Base-by-base conservation (phyloP, 805 yeast species). In the Saccharomycopsis amapae region DNA sequence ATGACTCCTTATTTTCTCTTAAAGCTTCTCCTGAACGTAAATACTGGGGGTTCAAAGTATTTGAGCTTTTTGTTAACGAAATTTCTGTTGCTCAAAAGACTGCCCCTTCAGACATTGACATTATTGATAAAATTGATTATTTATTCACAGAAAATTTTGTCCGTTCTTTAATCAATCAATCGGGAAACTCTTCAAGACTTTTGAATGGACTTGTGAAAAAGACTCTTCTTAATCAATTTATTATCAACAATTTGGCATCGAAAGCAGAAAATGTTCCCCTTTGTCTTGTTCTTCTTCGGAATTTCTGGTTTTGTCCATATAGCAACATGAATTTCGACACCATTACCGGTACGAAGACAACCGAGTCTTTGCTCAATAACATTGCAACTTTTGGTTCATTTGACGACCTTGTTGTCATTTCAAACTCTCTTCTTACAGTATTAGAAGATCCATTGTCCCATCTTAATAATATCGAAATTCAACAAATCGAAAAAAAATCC, bases 11-110 rank as follows among this genome's bases (percentile, higher is more conserved):
- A 49, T 89, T 90, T 55, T 69, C 85, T 4, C 78, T 76, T 31
- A 77, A 80, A 53, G 71, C 96, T 0, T 87, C 96, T 1, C 76
- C 81, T 26, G 97, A 89, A 61, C 71, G 96, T 47, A 90, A 89
- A 60, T 85, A 73, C 61, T 76, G 86, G 75, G 97, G 96, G 0
- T 78, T 89, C 55, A 84, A 84, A 54, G 73, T 88, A 9, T 78
- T 89, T 50, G 69, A 64, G 35, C 65, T 70, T 42, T 69, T 78
- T 45, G 58, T 80, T 5, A 43, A 13, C 58, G 61, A 36, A 46
- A 50, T 5, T 54, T 60, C 5, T 52, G 10, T 20, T n/a, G n/a
- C n/a, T n/a, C n/a, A n/a, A 17, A 12, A 12, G 10, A 12, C 10
- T 12, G 12, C 38, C 38, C 10, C n/a, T 10, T 10, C 17, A n/a